Base-by-base conservation (phyloP, 306 rosid genomes). In the Quercus berberidifolia region DNA sequence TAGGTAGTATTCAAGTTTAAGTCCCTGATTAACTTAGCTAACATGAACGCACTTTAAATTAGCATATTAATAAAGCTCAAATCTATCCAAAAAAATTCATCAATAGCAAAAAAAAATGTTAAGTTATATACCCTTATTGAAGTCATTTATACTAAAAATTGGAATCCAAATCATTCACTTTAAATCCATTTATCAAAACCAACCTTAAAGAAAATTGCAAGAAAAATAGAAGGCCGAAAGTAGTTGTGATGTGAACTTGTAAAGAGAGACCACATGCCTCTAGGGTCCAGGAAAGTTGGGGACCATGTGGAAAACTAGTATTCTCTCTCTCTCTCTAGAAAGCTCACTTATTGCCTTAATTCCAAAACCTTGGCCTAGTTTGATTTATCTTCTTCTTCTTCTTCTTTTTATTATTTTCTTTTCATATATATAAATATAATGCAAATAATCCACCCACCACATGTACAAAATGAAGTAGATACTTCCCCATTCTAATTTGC, bases 181-280 rank as follows among this genome's bases (percentile, higher is more conserved):
- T 41, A 41, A 8, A 8, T 41, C 43, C 43, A 38, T 38, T 38
- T 38, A 38, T 38, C 10, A 6, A 38, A 38, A 38, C 43, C 43
- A 38, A 38, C 43, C 31, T 23, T 59, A 11, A 5, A 23, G 17
- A 23, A 58, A 59, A 21, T 59, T 12, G 5, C 18, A 59, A 23
- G 13, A 59, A 59, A 62, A 14, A 13, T 8, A 59, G 5, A 59
- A 59, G 15, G 52, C 52, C 54, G 3, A 49, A 49, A 13, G 59
- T 20, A 59, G 64, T 38, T 21, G 14, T 70, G 83, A 79, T 74
- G 80, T 76, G 68, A 83, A 75, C 78, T 23, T 54, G 23, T 69
- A 74, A 54, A 83, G 81, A 71, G 77, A 76, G 76, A 75, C 60
- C 84, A 83, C 81, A 64, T 79, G 84, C 73, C 30, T 64, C 51